These are phyloP conservation scores for Fusarium pseudograminearum DNA, from an alignment of 2,329 filamentous ascomycete species.

Conservation along the genomic window DNA sequence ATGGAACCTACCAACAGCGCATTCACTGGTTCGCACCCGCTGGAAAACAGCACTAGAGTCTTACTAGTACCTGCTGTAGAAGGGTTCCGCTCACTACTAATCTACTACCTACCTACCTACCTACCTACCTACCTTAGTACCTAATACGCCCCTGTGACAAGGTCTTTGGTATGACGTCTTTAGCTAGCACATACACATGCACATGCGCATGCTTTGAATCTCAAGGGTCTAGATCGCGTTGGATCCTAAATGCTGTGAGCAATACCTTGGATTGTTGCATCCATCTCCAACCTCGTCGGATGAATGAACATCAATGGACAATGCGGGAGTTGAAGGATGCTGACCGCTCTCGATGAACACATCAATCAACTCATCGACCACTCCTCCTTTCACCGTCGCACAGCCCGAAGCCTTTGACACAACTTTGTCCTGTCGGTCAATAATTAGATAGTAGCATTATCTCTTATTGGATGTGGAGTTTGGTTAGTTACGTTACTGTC, in stretches of 20 bases:
- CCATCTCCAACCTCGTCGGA: not conserved
- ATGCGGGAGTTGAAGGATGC: not conserved
- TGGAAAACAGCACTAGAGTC: constrained; percentile 8
- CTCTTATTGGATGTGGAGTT: not conserved
- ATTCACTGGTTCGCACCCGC: not conserved
- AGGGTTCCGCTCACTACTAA: constrained; percentile 16
- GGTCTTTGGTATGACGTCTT: constrained; percentile 36
- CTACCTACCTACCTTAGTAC: too few species aligned
- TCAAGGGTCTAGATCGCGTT: constrained; percentile 34
- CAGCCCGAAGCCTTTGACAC: constrained; percentile 16
- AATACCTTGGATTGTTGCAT: constrained; percentile 26
- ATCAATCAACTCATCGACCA: not conserved
- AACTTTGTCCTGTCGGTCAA: constrained; percentile 6
- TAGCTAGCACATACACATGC: constrained; percentile 3
- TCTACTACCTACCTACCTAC: too few species aligned
- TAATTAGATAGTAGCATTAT: not conserved
- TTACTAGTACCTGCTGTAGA: not conserved
- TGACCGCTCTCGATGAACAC: constrained; percentile 13
- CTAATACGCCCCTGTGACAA: constrained; percentile 26
- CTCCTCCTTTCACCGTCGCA: constrained; percentile 8
- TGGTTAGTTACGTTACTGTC: not conserved
- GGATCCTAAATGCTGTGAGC: constrained; percentile 10
- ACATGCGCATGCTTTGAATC: constrained; percentile 1
- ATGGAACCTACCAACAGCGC: constrained; percentile 19
- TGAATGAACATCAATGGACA: not conserved